Conservation (phyloP, 257 asterid genomes). For the Jaltomata sinuosa region DNA sequence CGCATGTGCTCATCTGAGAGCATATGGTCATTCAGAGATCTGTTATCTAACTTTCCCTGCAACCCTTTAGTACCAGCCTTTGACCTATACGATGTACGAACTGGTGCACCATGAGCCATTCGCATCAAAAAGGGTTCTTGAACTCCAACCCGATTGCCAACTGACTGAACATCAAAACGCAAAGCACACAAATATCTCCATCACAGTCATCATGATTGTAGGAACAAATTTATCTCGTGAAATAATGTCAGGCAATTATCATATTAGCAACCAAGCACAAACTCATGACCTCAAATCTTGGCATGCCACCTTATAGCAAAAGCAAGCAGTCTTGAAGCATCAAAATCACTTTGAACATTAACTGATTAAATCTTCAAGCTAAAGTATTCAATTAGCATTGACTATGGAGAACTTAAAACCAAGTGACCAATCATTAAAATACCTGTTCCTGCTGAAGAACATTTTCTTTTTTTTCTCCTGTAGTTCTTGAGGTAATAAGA, state of each 20-base stretch:
- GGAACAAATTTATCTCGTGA: background rate
- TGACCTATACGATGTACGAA: constrained; percentile 37
- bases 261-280: background rate
- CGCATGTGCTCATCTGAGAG: constrained; percentile 74
- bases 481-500: background rate
- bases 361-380: background rate
- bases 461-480: background rate
- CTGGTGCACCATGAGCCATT: constrained; percentile 97
- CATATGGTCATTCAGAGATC: constrained; percentile 32
- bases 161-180: constrained; percentile 60
- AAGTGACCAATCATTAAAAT: background rate
- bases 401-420: background rate
- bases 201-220: background rate
- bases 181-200: background rate
- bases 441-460: background rate
- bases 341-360: background rate
- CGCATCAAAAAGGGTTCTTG: constrained; percentile 95
- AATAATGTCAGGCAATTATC: background rate
- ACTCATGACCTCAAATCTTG: background rate
- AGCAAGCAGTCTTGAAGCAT: background rate
- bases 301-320: background rate
- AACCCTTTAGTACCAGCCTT: constrained; percentile 42
- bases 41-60: constrained; percentile 34
- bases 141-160: constrained; percentile 93
- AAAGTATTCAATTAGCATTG: background rate